Percentiles rank a stretch among this genome's conserved stretches.
phyloP scores from a whole-genome alignment of 768 basidiomycete species.

The Lactarius quietus region DNA sequence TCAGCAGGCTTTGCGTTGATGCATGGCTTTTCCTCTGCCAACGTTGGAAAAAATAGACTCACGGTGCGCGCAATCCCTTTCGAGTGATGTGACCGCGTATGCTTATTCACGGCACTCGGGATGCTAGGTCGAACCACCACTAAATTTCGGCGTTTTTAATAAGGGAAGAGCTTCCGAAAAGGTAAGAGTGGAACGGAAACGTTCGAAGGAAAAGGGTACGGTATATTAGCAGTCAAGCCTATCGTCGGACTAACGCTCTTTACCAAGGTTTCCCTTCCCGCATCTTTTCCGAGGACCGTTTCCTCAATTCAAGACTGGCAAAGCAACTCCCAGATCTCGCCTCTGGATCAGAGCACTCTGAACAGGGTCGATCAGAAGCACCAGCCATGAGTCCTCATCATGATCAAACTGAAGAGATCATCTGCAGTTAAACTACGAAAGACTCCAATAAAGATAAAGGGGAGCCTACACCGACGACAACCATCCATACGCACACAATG shows the following conservation, averaged over 20 bases:
- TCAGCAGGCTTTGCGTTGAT: constrained; percentile 57
- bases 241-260: constrained; percentile 1
- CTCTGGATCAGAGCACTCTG: neutral
- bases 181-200: constrained; percentile 31
- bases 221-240: neutral
- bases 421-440: neutral
- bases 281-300: constrained; percentile 30
- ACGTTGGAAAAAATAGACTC: constrained; percentile 57
- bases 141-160: constrained; percentile 54
- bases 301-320: constrained; percentile 24
- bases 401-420: neutral
- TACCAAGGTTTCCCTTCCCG: constrained; percentile 9
- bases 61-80: constrained; percentile 43
- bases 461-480: neutral
- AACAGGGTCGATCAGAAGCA: neutral
- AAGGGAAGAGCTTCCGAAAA: constrained; percentile 61
- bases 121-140: constrained; percentile 45
- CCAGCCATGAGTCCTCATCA: neutral
- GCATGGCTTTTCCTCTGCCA: constrained; percentile 62
- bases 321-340: neutral
- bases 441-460: constrained; percentile 10
- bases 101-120: constrained; percentile 3
- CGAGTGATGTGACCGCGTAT: neutral
- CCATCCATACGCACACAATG: neutral
- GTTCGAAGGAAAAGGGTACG: constrained; percentile 32